Conservation (phyloP, 768 basidiomycete genomes). For the Collybia sp. region DNA sequence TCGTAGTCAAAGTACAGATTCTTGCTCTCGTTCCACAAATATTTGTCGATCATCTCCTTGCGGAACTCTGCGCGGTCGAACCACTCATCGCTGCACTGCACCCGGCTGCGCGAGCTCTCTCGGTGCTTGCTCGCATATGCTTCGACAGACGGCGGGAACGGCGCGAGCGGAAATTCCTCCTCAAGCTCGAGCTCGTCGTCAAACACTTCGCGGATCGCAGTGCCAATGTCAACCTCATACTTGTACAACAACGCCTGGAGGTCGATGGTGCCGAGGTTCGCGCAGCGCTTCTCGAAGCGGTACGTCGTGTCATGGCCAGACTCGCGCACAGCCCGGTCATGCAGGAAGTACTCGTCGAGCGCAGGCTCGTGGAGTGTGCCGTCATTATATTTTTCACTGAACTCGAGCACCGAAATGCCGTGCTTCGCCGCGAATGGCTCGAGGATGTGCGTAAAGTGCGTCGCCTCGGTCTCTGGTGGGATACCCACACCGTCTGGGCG, state of each 20-base stretch:
- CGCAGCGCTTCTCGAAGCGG: constrained; percentile 95
- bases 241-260: constrained; percentile 95
- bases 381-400: constrained; percentile 93
- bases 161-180: constrained; percentile 86
- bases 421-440: constrained; percentile 93
- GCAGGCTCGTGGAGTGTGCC: constrained; percentile 77
- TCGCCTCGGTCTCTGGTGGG: constrained; percentile 97
- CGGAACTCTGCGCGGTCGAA: constrained; percentile 84
- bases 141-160: constrained; percentile 83
- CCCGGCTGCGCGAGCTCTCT: constrained; percentile 52
- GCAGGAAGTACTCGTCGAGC: constrained; percentile 96
- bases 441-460: constrained; percentile 96
- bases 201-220: constrained; percentile 93
- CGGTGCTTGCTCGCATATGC: constrained; percentile 59
- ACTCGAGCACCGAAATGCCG: constrained; percentile 91
- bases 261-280: constrained; percentile 95
- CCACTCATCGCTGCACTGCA: constrained; percentile 87
- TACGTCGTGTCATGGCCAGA: constrained; percentile 97
- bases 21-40: constrained; percentile 97
- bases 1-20: constrained; percentile 96
- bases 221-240: constrained; percentile 98
- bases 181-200: constrained; percentile 89
- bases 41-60: constrained; percentile 82
- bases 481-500: constrained; percentile 93
- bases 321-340: constrained; percentile 95